Conservation (phyloP, 129 eudicot species). For the Artemisia argyi region DNA sequence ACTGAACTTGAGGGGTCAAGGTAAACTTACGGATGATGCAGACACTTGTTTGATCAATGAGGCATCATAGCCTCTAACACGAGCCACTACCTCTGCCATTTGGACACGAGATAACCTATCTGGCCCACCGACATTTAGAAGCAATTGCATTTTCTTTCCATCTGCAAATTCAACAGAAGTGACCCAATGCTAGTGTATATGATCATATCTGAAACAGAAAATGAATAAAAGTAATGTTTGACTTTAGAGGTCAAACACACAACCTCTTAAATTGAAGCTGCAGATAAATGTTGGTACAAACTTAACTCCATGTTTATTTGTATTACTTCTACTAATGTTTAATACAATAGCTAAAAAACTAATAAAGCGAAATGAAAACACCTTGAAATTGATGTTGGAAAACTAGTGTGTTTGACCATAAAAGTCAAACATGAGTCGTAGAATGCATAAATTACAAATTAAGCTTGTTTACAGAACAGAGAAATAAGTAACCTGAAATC, state of each 20-base stretch:
- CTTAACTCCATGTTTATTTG: no score
- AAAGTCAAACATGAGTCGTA: not conserved
- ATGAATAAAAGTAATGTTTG: not conserved
- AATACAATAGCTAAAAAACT: not conserved
- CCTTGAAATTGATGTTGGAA: not conserved
- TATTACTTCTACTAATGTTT: not conserved
- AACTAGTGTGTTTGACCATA: not conserved
- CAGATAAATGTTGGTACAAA: not conserved
- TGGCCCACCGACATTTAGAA: constrained; percentile 82
- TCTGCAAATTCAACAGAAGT: constrained; percentile 48
- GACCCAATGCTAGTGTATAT: not conserved
- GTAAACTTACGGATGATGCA: constrained; percentile 66
- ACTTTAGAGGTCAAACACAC: constrained; percentile 10
- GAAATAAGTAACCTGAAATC: constrained; percentile 61
- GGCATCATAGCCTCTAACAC: constrained; percentile 52
- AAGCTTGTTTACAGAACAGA: not conserved
- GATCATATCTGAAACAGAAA: not conserved
- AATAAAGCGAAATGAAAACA: not conserved
- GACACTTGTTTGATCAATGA: constrained; percentile 81
- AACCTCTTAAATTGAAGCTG: not conserved
- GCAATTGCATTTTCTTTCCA: constrained; percentile 49
- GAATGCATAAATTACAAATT: not conserved
- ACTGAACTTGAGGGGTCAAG: not conserved
- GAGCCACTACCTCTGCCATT: constrained; percentile 91
- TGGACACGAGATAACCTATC: constrained; percentile 86